phyloP scores from a whole-genome alignment of 2,329 filamentous ascomycete genomes.

The Colletotrichum cuscutae region DNA sequence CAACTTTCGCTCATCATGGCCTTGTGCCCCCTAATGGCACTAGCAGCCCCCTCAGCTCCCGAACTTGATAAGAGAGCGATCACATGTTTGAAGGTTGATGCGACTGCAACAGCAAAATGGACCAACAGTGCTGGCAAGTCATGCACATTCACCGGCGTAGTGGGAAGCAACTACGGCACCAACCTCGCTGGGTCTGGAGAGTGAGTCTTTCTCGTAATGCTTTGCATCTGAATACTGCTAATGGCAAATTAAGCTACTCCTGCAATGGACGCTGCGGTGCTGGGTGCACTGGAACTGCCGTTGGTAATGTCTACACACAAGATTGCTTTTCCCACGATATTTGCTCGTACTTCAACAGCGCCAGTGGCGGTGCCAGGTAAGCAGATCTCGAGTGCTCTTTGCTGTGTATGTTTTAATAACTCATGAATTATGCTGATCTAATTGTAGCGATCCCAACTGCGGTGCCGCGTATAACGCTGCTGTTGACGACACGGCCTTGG shows the following conservation, averaged over 20 bases:
- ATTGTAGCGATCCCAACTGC: constrained; percentile 56
- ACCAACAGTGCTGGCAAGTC: constrained; percentile 52
- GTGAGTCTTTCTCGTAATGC: constrained; percentile 43
- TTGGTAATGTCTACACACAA: constrained; percentile 61
- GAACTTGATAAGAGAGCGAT: constrained; percentile 42
- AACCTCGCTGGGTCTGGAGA: constrained; percentile 53
- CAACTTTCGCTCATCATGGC: constrained; percentile 25
- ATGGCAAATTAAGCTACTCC: constrained; percentile 49
- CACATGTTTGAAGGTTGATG: constrained; percentile 50
- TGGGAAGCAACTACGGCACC: constrained; percentile 59
- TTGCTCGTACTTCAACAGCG: constrained; percentile 61
- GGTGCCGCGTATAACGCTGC: constrained; percentile 55
- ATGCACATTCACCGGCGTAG: constrained; percentile 55
- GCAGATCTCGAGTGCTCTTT: constrained; percentile 10
- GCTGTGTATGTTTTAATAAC: neutral
- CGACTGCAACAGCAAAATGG: constrained; percentile 57
- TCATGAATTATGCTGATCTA: constrained; percentile 6
- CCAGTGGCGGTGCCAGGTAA: constrained; percentile 57
- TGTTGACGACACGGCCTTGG: constrained; percentile 53
- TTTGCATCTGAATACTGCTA: neutral
- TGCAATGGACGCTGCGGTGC: constrained; percentile 61
- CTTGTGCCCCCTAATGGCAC: constrained; percentile 18
- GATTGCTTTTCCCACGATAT: constrained; percentile 63
- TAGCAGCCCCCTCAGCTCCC: constrained; percentile 25
- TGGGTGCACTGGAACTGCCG: constrained; percentile 52